These are phyloP conservation scores for Exophiala dermatitidis DNA, from an alignment of 2,329 filamentous ascomycete genomes.

Conservation along the genomic window DNA sequence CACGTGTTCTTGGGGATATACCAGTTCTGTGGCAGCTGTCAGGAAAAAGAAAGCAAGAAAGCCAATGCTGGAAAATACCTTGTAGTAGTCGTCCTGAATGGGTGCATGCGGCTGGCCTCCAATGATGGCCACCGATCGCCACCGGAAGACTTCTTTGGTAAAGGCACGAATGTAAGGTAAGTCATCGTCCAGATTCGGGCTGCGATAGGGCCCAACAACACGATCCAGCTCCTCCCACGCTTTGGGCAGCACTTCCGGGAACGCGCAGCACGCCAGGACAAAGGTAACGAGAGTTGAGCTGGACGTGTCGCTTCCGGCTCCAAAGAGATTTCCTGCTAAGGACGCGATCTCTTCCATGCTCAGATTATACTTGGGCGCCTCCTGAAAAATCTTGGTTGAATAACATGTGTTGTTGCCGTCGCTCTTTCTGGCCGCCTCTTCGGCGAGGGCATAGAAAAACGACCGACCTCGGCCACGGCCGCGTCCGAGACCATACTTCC, in stretches of 20 bases:
- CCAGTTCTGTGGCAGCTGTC: slow-evolving; percentile 30
- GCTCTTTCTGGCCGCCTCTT: slow-evolving; percentile 42
- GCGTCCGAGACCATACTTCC: slow-evolving; percentile 42
- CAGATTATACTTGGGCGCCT: slow-evolving; percentile 43
- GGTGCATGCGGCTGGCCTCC: slow-evolving; percentile 44
- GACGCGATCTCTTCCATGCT: slow-evolving; percentile 41
- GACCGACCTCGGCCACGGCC: slow-evolving; percentile 43
- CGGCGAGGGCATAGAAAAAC: slow-evolving; percentile 48
- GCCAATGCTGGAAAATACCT: slow-evolving; percentile 27
- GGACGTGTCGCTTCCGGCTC: slow-evolving; percentile 30
- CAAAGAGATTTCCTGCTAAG: slow-evolving; percentile 40
- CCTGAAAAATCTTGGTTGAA: slow-evolving; percentile 43
- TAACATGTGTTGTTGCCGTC: slow-evolving; percentile 37
- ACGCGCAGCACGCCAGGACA: slow-evolving; percentile 29
- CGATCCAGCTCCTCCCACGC: slow-evolving; percentile 46
- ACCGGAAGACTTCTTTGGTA: slow-evolving; percentile 50
- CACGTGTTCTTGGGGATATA: slow-evolving; percentile 44
- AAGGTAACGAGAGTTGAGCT: slow-evolving; percentile 31
- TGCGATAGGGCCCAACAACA: slow-evolving; percentile 44
- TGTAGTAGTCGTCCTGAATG: slow-evolving; percentile 44
- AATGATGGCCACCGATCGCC: slow-evolving; percentile 29
- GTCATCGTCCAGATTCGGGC: slow-evolving; percentile 41
- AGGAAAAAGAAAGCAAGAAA: too few relatives aligned
- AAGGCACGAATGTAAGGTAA: slow-evolving; percentile 50
- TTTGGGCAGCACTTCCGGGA: slow-evolving; percentile 40